Conservation (phyloP, 164 flowering plant genomes). For the Euptelea pleiosperma region DNA sequence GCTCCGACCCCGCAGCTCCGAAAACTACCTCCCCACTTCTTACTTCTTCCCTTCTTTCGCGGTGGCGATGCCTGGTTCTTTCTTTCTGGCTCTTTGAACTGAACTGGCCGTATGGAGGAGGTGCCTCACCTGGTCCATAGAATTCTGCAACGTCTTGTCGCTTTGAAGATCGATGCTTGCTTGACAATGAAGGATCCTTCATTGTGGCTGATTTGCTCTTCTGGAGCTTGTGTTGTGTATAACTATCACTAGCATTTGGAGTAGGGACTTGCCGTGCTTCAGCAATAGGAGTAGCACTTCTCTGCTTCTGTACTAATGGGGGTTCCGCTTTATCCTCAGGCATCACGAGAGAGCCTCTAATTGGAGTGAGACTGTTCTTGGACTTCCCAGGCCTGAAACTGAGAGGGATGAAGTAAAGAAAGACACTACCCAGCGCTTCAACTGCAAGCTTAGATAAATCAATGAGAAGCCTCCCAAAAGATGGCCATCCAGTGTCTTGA, state of each 20-base stretch:
- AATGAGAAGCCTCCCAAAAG: conserved; percentile 62
- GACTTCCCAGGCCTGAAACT: conserved; percentile 25
- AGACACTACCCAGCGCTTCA: conserved; percentile 41
- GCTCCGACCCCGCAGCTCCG: conserved; percentile 38
- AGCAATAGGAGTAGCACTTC: conserved; percentile 44
- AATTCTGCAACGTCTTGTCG: conserved; percentile 69
- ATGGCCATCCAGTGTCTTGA: conserved; percentile 73
- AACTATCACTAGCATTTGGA: conserved; percentile 34
- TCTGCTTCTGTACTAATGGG: conserved; percentile 47
- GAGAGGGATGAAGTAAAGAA: conserved; percentile 44
- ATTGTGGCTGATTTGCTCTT: conserved; percentile 53
- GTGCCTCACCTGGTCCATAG: conserved; percentile 57
- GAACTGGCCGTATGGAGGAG: conserved; percentile 36
- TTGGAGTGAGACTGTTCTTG: conserved; percentile 63
- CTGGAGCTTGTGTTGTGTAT: conserved; percentile 52
- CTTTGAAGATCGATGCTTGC: conserved; percentile 76
- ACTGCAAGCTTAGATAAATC: conserved; percentile 63
- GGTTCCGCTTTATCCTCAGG: conserved; percentile 71
- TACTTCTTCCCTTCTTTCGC: conserved; percentile 56
- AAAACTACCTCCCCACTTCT: conserved; percentile 51
- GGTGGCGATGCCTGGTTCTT: conserved; percentile 64
- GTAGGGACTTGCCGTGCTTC: conserved; percentile 51
- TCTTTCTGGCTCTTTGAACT: conserved; percentile 76
- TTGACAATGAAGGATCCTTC: conserved; percentile 62
- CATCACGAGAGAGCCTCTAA: conserved; percentile 70